Evolutionary conservation across 495 filamentous ascomycete species (phyloP).

Genomic region (Aspergillus coremiiformis): DNA sequence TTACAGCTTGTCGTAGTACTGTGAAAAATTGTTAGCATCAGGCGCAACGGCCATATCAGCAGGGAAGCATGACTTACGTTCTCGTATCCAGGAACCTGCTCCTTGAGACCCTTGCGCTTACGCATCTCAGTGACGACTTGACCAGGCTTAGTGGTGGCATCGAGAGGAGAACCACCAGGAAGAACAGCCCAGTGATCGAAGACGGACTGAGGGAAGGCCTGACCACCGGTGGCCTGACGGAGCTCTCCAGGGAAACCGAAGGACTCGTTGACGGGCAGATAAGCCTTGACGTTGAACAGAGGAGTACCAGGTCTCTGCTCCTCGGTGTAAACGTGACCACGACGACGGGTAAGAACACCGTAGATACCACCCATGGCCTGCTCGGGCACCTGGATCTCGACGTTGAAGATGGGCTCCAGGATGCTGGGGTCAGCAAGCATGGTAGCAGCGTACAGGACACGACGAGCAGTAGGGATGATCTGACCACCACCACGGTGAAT

Average conservation of each 20-base stretch:
- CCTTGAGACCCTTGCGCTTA: conserved; percentile 99
- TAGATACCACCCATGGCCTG: conserved; percentile 99
- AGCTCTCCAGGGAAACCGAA: conserved; percentile 99
- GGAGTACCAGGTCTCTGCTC: conserved; percentile 97
- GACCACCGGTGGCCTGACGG: conserved; percentile 83
- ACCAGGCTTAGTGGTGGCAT: conserved; percentile 78
- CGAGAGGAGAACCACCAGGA: conserved; percentile 88
- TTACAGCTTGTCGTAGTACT: conserved; percentile 99
- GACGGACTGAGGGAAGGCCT: conserved; percentile 97
- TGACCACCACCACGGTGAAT: conserved; percentile 99
- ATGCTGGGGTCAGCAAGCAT: conserved; percentile 87
- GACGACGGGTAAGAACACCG: conserved; percentile 93
- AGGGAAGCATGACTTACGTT: conserved; percentile 66
- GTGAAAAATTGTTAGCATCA: conserved; percentile 45
- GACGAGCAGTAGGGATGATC: conserved; percentile 95
- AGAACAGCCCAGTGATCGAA: conserved; percentile 98
- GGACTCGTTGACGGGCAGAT: conserved; percentile 98
- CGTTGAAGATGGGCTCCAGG: conserved; percentile 95
- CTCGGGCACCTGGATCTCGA: conserved; percentile 99
- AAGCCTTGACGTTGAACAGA: conserved; percentile 99
- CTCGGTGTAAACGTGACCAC: conserved; percentile 98
- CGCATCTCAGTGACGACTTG: conserved; percentile 80
- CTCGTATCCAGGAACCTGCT: conserved; percentile 76
- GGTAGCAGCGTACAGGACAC: conserved; percentile 88
- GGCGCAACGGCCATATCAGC: too few species aligned